A percentile compares a stretch with the other conserved stretches of the same genome.
Evolutionary conservation across 306 rosid species (phyloP).

Genomic region (Prunus dulcis): DNA sequence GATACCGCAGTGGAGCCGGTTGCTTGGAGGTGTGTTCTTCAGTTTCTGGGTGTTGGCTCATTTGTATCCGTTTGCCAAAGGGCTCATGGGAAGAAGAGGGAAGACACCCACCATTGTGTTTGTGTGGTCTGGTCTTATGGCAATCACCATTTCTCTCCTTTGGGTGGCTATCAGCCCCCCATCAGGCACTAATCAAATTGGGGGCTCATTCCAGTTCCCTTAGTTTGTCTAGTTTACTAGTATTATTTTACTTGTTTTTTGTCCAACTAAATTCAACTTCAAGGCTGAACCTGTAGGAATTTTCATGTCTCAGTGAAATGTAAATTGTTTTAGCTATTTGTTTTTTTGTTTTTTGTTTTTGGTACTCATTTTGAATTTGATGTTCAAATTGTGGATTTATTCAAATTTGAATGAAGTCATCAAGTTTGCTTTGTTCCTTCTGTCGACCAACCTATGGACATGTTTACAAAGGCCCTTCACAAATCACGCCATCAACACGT

Average conservation of each 20-base stretch:
- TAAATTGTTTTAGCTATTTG: constrained; percentile 20
- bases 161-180: constrained; percentile 84
- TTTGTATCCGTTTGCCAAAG: constrained; percentile 74
- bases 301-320: constrained; percentile 6
- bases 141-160: constrained; percentile 69
- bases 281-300: constrained; percentile 34
- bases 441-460: not conserved
- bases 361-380: not conserved
- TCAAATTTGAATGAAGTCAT: not conserved
- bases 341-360: no score
- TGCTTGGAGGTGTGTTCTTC: constrained; percentile 73
- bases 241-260: constrained; percentile 8
- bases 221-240: constrained; percentile 7
- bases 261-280: constrained; percentile 10
- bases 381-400: not conserved
- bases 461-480: not conserved
- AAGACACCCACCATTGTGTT: constrained; percentile 65
- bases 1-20: constrained; percentile 43
- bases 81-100: constrained; percentile 73
- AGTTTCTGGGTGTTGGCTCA: constrained; percentile 81
- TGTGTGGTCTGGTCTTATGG: constrained; percentile 74
- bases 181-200: constrained; percentile 48
- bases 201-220: constrained; percentile 70
- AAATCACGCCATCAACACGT: not conserved
- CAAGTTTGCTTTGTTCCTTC: not conserved